phyloP scores from a whole-genome alignment of 2,329 filamentous ascomycete genomes.

The Dactylellina cionopaga region DNA sequence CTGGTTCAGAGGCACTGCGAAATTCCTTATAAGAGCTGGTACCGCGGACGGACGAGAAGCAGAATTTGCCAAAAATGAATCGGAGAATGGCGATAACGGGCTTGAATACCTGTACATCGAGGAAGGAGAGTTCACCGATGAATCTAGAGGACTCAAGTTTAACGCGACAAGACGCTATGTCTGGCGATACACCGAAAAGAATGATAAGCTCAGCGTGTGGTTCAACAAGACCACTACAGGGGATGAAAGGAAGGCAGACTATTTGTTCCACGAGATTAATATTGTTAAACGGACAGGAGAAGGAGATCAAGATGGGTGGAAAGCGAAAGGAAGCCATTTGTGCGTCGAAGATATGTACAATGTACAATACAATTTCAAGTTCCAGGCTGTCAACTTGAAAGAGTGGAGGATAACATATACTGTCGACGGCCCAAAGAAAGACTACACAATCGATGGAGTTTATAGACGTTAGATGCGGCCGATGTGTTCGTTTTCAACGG shows the following conservation, averaged over 20 bases:
- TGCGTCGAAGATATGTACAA: slow-evolving; percentile 78
- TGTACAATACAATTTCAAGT: slow-evolving; percentile 74
- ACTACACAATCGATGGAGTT: slow-evolving; percentile 71
- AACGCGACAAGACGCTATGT: slow-evolving; percentile 71
- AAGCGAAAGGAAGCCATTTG: slow-evolving; percentile 73
- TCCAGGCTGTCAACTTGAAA: slow-evolving; percentile 68
- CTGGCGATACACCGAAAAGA: slow-evolving; percentile 73
- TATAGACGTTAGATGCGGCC: slow-evolving; percentile 63
- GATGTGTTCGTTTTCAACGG: no score
- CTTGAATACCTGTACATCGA: slow-evolving; percentile 76
- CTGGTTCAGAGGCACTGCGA: slow-evolving; percentile 71
- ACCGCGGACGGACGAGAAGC: slow-evolving; percentile 66
- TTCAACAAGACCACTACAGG: slow-evolving; percentile 72
- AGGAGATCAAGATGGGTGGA: slow-evolving; percentile 65
- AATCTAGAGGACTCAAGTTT: slow-evolving; percentile 60
- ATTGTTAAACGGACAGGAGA: slow-evolving; percentile 64
- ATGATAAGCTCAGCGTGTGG: slow-evolving; percentile 75
- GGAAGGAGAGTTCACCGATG: slow-evolving; percentile 72
- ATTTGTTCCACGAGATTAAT: slow-evolving; percentile 78
- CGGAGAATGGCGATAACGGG: slow-evolving; percentile 59
- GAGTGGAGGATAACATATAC: slow-evolving; percentile 72
- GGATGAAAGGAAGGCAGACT: slow-evolving; percentile 72
- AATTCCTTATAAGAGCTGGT: slow-evolving; percentile 71
- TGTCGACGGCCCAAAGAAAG: slow-evolving; percentile 77
- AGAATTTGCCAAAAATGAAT: slow-evolving; percentile 12